Base-by-base conservation (phyloP, 2,329 filamentous ascomycete species). In the Chalaropsis ovoidea region DNA sequence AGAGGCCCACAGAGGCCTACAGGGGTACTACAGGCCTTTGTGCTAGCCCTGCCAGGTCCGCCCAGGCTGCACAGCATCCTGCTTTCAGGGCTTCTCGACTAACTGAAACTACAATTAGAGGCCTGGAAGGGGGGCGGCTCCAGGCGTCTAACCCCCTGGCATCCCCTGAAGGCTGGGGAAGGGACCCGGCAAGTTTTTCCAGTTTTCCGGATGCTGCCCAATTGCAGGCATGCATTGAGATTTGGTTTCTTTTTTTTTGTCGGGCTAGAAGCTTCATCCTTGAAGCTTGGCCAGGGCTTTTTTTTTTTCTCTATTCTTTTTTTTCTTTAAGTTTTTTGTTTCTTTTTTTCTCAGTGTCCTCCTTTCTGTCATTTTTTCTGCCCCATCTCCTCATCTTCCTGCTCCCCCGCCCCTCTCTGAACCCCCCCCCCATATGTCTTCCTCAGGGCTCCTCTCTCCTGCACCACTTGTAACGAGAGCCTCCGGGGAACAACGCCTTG, bases 141-240 rank as follows among this genome's bases (percentile, higher is more conserved):
- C 54, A 58, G 54, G 27, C 54, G 15, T 39, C 54, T 35, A n/a
- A 8, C 54, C 54, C 43, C 54, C 54, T 58, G 27, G n/a, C 15
- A 39, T 35, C 54, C 54, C 54, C 54, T 58, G 54, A 39, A 39
- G 54, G 27, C 31, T 58, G 27, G 54, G 54, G 27, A 7, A 11
- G 52, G 52, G 22, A 4, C 54, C 54, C 54, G 54, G 27, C 54
- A 58, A 58, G 54, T 58, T 39, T 58, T 31, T 39, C 27, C 54
- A 58, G 54, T 58, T 58, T 58, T 58, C 54, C 54, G 54, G 54
- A 58, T 58, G 31, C 17, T 58, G 54, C 54, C 54, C 54, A 35
- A 58, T 58, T 58, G 54, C 27, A 58, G 27, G 15, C 54, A 58
- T 19, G 54, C 54, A 58, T 58, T 58, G 54, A 19, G 31, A 31